Base-by-base conservation (phyloP, 805 yeast genomes). In the Dipodascus albidus region DNA sequence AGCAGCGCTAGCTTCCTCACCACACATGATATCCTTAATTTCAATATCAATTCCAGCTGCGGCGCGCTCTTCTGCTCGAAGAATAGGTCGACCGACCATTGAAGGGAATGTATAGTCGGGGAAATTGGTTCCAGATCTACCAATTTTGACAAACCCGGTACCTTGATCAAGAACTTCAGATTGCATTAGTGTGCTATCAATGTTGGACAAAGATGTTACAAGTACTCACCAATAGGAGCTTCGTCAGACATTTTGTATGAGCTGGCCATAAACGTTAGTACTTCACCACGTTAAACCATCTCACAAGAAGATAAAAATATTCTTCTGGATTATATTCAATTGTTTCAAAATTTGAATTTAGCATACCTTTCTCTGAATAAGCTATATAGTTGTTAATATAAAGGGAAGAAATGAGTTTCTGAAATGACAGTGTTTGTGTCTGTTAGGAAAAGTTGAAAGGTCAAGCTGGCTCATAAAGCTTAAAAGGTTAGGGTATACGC, bases 21-120 rank as follows among this genome's bases (percentile, higher is more conserved):
- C 99, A 64, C 96, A 90, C 99, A 93, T 93, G 62, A 93, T 87
- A 67, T 93, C 99, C 66, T 85, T 87, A 65, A 93, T 83, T 63
- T 87, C 93, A 44, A 83, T 75, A 42, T 53, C 59, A 48, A 58
- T 58, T 17, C 35, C 23, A 57, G 79, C 77, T 35, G 83, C 85
- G 47, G 82, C 75, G 61, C 95, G 79, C 70, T 93, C 99, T 69
- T 93, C 99, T 1, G 99, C 98, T 66, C 99, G 81, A 58, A 93
- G 74, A 58, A 93, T 93, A 23, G 99, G 99, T 63, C 99, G 80
- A 50, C 99, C 99, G 19, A 93, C 98, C 60, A 93, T 87, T 21
- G 97, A 89, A 14, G 98, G 99, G 70, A 90, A 93, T 15, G 96
- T 90, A 72, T 82, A 82, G 69, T 93, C 98, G 24, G 99, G 99